Evolutionary conservation across 208 protist genomes (phyloP), one percentile per base, ranked within the genome.

Genomic region (Crithidia bombi): DNA sequence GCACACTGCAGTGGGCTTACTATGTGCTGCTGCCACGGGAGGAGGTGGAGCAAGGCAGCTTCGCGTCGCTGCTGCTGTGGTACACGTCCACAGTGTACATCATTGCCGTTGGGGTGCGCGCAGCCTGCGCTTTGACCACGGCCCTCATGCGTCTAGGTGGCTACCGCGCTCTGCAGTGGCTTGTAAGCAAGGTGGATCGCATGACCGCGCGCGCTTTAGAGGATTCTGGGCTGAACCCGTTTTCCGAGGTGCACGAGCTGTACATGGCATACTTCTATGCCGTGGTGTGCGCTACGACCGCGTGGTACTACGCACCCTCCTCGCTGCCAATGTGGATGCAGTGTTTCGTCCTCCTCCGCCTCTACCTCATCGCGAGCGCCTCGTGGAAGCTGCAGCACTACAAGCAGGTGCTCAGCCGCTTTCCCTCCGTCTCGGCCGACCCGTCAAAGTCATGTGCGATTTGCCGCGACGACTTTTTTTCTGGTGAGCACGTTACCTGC

Each of bases 1-100:
- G 73, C 41, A 50, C 69, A 2, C 72, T 95, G 11, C 80, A 86
- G 75, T 95, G 90, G 90, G 63, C 81, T 11, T 95, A 85, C 69
- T 87, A 85, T 39, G 92, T 86, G 0, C 65, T 82, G 38, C 66
- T 71, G 49, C 64, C 71, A n/a, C 5, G 9, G 2, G 28, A 52
- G 39, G 71, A 77, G 35, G 32, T 38, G 23, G 52, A 54, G 12
- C n/a, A 32, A 26, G 65, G 56, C n/a, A 64, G 64, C 30, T 54
- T 52, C 21, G 57, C 38, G 19, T 77, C 71, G n/a, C 35, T 71
- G 26, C 52, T 79, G 23, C 50, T 89, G 69, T 83, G 82, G 77
- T 88, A 90, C 72, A 65, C 59, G 3, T 73, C 77, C 23, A 83
- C 74, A 21, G 74, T 88, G 17, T 75, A 75, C 75, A 67, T 76